Evolutionary conservation across 2,329 filamentous ascomycete genomes (phyloP), one percentile per base, ranked within the genome.

Genomic region (Ophiostoma novo-ulmi): DNA sequence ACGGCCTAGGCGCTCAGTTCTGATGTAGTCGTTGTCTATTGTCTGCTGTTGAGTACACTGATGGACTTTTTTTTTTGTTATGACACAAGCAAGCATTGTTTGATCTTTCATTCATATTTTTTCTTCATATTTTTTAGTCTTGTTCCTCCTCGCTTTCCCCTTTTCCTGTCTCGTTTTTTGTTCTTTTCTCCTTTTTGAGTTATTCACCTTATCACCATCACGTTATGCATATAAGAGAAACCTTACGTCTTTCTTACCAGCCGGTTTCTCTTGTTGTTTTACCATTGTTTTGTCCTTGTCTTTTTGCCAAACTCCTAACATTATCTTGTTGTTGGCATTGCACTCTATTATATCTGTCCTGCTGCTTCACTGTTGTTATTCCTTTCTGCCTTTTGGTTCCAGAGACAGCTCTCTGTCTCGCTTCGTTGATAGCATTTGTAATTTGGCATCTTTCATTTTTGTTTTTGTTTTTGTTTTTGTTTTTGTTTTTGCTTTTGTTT

Each of bases 1-100:
- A 93, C 79, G 94, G 94, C n/a, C 85, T 97, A 67, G 93, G 93
- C 38, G 91, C 94, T 67, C 91, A 92, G 68, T 97, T 97, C 78
- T 97, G 66, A 41, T 31, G 2, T 35, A 13, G 36, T 66, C 39
- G 20, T 48, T 31, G n/a, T 71, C 36, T 14, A 7, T 7, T 26
- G 14, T n/a, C 44, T 48, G 31, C 20, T 48, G 14, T 48, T 17
- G 14, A 13, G 14, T 6, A 20, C 13, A 48, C 14, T n/a, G 44
- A 4, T 48, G 14, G 20, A 48, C 6, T 64, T 44, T 68, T 20
- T 11, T 39, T 13, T 52, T 44, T 63, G 61, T 22, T 14, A 41
- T 55, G 63, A 26, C 63, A 65, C 36, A 26, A 67, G 65, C 65
- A 48, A 67, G 68, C 71, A 71, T 70, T 39, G 35, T 70, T 68